These are phyloP conservation scores for Neocatenulostroma microsporum DNA, from an alignment of 2,329 filamentous ascomycete species.

Conservation along the genomic window DNA sequence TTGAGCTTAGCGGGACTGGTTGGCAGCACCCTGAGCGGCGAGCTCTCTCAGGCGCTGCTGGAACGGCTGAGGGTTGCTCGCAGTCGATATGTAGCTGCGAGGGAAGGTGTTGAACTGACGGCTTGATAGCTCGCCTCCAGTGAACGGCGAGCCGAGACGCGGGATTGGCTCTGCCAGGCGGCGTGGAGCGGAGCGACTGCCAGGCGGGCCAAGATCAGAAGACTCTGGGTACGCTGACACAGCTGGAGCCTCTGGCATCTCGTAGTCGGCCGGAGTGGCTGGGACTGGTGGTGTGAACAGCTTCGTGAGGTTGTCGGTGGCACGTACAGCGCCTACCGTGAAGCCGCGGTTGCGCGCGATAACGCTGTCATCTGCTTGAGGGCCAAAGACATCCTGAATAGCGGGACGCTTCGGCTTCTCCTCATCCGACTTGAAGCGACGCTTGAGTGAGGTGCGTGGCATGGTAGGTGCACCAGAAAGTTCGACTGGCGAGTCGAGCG, in stretches of 20 bases:
- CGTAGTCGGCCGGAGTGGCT: slow-evolving; percentile 13
- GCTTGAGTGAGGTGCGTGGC: slow-evolving; percentile 47
- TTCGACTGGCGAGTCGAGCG: slow-evolving; percentile 47
- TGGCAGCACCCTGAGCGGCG: slow-evolving; percentile 15
- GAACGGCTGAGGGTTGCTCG: slow-evolving; percentile 24
- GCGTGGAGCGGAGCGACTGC: slow-evolving; percentile 26
- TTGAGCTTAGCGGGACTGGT: too few species aligned
- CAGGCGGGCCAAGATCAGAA: slow-evolving; percentile 11
- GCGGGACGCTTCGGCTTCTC: slow-evolving; percentile 39
- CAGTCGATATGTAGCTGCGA: slow-evolving; percentile 28
- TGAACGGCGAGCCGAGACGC: slow-evolving; percentile 43
- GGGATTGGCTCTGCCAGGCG: slow-evolving; percentile 34
- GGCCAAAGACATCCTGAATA: slow-evolving; percentile 40
- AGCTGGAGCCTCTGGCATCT: slow-evolving; percentile 25
- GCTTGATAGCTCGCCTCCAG: slow-evolving; percentile 31
- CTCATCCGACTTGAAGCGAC: slow-evolving; percentile 49
- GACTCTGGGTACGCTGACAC: slow-evolving; percentile 10
- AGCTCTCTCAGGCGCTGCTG: slow-evolving; percentile 26
- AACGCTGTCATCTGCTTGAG: slow-evolving; percentile 45
- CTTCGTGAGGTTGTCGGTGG: slow-evolving; percentile 44
- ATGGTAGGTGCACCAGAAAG: slow-evolving; percentile 46
- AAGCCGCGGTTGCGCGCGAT: slow-evolving; percentile 55
- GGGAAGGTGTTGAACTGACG: slow-evolving; percentile 41
- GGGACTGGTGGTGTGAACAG: slow-evolving; percentile 44
- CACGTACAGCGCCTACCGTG: slow-evolving; percentile 50